Conservation (phyloP, 495 filamentous ascomycete species). For the Corynascus novoguineensis region DNA sequence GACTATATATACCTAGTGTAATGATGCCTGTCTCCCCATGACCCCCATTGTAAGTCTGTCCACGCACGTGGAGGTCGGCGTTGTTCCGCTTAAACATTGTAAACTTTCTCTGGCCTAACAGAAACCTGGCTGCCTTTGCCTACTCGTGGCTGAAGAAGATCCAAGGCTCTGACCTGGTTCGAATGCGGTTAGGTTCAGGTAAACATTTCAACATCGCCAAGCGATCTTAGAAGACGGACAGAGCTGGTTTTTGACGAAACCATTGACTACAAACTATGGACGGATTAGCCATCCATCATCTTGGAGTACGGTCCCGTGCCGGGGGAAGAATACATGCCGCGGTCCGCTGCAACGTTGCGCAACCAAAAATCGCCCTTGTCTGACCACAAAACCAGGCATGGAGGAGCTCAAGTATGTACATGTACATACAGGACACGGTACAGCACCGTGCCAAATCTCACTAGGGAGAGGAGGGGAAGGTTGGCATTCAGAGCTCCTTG, state of each 20-base stretch:
- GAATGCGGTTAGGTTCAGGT: neutral
- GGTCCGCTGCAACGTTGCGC: slow-evolving; percentile 10
- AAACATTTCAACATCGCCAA: neutral
- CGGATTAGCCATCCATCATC: neutral
- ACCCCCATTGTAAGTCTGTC: too few species aligned
- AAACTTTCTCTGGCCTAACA: too few species aligned
- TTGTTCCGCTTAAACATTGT: too few species aligned
- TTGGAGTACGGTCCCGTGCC: neutral
- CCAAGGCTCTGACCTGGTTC: too few species aligned
- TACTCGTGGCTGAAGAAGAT: too few species aligned
- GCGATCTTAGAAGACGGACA: neutral
- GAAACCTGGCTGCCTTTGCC: too few species aligned
- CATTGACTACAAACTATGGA: neutral
- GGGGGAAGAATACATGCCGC: too few species aligned
- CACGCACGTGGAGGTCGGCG: too few species aligned
- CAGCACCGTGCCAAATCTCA: neutral
- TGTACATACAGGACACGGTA: neutral
- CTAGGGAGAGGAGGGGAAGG: neutral
- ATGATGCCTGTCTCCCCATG: too few species aligned
- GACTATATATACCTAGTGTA: too few species aligned
- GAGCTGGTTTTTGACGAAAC: neutral
- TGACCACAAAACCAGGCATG: neutral
- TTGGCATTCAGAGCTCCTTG: too few species aligned
- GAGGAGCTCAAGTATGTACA: neutral
- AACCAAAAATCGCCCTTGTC: neutral